Evolutionary conservation across 441 rosid species (phyloP).

Genomic region (Gossypium davidsonii): DNA sequence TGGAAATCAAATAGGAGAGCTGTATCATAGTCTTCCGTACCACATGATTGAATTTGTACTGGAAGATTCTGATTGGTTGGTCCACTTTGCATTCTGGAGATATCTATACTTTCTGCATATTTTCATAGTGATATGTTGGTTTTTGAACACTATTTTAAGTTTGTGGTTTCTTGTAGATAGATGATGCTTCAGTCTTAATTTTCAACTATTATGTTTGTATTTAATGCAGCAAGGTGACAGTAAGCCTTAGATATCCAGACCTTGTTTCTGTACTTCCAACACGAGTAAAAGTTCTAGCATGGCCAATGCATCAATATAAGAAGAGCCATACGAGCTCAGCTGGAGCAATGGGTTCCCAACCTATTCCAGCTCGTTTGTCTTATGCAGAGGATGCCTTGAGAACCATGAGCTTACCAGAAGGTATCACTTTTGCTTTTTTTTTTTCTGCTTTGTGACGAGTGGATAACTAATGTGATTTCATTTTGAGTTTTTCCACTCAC

Average conservation of each 20-base stretch:
- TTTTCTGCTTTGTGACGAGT: neutral
- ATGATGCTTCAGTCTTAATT: neutral
- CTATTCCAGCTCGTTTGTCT: conserved; percentile 57
- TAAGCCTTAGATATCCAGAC: conserved; percentile 76
- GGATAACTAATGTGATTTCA: neutral
- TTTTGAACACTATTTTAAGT: neutral
- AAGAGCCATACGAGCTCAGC: conserved; percentile 32
- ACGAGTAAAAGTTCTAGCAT: conserved; percentile 64
- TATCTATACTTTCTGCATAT: neutral
- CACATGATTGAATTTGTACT: conserved; percentile 78
- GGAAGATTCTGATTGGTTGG: conserved; percentile 79
- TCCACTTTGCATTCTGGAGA: conserved; percentile 8
- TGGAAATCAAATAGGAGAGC: conserved; percentile 84
- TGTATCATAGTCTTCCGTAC: conserved; percentile 88
- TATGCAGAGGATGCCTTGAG: conserved; percentile 84
- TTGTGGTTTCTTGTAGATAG: neutral
- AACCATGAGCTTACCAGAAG: conserved; percentile 80
- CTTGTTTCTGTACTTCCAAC: conserved; percentile 71
- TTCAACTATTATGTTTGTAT: conserved; percentile 6
- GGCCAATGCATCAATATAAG: conserved; percentile 65
- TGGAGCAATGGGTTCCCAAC: conserved; percentile 30
- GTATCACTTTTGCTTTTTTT: conserved; percentile 23
- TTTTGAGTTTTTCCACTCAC: neutral
- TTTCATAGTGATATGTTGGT: neutral
- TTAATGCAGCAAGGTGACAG: conserved; percentile 69